Evolutionary conservation across 2,329 filamentous ascomycete genomes (phyloP).

Genomic region (Bipolaris sorokiniana): DNA sequence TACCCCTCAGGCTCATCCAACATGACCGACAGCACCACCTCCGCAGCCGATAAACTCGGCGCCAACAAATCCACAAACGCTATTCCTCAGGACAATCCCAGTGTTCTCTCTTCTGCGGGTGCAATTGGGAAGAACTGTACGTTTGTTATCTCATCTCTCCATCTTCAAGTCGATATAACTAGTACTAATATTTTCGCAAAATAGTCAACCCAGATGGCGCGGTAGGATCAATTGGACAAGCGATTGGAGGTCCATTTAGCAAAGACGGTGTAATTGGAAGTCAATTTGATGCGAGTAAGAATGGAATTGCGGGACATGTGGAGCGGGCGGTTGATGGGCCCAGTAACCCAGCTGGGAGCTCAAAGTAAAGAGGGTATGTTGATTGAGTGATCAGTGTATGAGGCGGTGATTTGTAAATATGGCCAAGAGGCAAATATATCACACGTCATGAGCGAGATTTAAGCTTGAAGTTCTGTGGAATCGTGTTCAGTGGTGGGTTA

Average conservation of each 20-base stretch:
- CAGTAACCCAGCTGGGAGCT: constrained; percentile 45
- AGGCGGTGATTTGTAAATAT: constrained; percentile 5
- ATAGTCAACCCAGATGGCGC: constrained; percentile 55
- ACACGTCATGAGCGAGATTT: background rate
- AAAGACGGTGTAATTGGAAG: constrained; percentile 62
- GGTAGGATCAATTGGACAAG: constrained; percentile 59
- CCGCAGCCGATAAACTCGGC: constrained; percentile 37
- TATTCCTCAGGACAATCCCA: constrained; percentile 43
- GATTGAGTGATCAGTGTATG: too few relatives aligned
- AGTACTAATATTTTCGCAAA: background rate
- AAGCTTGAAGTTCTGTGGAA: too few relatives aligned
- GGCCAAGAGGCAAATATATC: constrained; percentile 10
- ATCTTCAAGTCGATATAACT: too few relatives aligned
- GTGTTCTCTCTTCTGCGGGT: constrained; percentile 57
- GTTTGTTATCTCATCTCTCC: background rate
- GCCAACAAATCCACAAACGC: constrained; percentile 39
- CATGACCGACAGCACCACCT: constrained; percentile 32
- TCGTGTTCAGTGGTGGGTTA: too few relatives aligned
- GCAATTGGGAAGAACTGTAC: constrained; percentile 60
- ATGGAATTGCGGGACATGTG: constrained; percentile 60
- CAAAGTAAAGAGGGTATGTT: constrained; percentile 17
- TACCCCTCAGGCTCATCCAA: background rate
- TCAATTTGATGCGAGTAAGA: constrained; percentile 61
- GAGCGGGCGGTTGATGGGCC: constrained; percentile 56
- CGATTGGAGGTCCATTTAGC: constrained; percentile 52